A percentile compares a stretch with the other conserved stretches of the same genome.
Conservation (phyloP, 352 stramenopile species). For the Pythium guiyangense region DNA sequence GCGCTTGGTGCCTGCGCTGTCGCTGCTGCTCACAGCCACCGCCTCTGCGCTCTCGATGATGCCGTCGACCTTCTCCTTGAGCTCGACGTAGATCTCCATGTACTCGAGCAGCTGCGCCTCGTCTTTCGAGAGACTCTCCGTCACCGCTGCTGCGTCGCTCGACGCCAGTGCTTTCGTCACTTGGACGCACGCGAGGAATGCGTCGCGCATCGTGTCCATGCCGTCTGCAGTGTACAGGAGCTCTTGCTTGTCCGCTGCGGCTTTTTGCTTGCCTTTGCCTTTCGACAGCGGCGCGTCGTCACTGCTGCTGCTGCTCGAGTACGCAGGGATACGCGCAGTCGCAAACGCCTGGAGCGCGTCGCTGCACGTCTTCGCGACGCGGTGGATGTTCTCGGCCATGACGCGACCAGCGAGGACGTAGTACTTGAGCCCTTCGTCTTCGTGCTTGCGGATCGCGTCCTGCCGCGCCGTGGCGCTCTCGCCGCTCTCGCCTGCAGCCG, state of each 20-base stretch:
- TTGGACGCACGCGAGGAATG: slow-evolving; percentile 52
- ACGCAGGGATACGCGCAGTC: slow-evolving; percentile 43
- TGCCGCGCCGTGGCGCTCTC: slow-evolving; percentile 4
- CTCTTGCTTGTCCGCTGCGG: slow-evolving; percentile 15
- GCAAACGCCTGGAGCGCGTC: slow-evolving; percentile 48
- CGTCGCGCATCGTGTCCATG: slow-evolving; percentile 45
- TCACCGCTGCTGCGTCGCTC: slow-evolving; percentile 9
- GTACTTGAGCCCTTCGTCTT: slow-evolving; percentile 67
- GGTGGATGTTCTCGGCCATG: slow-evolving; percentile 81
- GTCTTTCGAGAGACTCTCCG: slow-evolving; percentile 20
- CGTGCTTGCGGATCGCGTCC: slow-evolving; percentile 15
- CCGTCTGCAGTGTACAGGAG: slow-evolving; percentile 47
- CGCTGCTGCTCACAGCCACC: slow-evolving; percentile 11
- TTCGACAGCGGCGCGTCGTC: slow-evolving; percentile 20
- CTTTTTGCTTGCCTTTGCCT: slow-evolving; percentile 75
- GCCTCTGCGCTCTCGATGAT: slow-evolving; percentile 50
- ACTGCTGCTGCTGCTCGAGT: slow-evolving; percentile 14
- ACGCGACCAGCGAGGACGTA: slow-evolving; percentile 79
- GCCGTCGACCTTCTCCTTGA: slow-evolving; percentile 83
- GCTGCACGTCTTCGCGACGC: slow-evolving; percentile 34
- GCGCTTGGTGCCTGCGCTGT: slow-evolving; percentile 1
- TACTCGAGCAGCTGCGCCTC: slow-evolving; percentile 69
- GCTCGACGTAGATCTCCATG: slow-evolving; percentile 80
- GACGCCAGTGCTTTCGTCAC: slow-evolving; percentile 30
- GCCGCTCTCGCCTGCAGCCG: slow-evolving; percentile 13